These are phyloP conservation scores for Trichothecium sympodiale DNA, from an alignment of 2,329 filamentous ascomycete genomes.

Conservation along the genomic window DNA sequence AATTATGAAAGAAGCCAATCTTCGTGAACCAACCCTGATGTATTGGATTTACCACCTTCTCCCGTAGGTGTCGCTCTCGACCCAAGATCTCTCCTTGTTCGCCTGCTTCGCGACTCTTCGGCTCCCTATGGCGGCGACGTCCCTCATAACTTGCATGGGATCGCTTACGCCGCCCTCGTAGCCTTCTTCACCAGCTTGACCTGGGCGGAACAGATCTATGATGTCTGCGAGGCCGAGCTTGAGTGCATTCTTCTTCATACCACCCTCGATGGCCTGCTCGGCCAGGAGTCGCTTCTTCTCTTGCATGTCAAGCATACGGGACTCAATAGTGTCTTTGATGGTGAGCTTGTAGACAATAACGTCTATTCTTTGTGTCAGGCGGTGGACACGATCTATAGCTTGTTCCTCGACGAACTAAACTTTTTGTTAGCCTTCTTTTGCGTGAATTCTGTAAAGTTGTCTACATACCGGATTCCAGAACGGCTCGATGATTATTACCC, in stretches of 20 bases:
- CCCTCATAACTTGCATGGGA: conserved; percentile 9
- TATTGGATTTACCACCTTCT: conserved; percentile 30
- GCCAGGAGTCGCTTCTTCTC: conserved; percentile 87
- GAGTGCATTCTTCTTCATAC: conserved; percentile 58
- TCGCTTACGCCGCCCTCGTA: conserved; percentile 7
- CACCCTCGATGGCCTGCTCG: conserved; percentile 81
- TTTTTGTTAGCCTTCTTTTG: not conserved
- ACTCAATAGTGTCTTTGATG: conserved; percentile 77
- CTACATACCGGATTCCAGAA: conserved; percentile 86
- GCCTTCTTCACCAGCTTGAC: conserved; percentile 28
- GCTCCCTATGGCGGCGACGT: conserved; percentile 13
- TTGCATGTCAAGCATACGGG: conserved; percentile 87
- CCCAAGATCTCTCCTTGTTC: conserved; percentile 11
- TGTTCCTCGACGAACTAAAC: conserved; percentile 92
- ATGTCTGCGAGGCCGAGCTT: conserved; percentile 93
- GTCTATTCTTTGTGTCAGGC: conserved; percentile 92
- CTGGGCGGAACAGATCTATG: conserved; percentile 73
- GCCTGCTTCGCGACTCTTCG: conserved; percentile 12
- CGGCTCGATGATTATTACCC: conserved; percentile 90
- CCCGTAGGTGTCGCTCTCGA: conserved; percentile 27
- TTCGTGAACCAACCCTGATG: too few species aligned
- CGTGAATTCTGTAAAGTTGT: not conserved
- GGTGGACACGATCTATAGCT: conserved; percentile 95
- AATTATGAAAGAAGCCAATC: too few species aligned
- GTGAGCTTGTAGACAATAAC: conserved; percentile 94